These are phyloP conservation scores for Trichomonascaceae sp. DNA, from an alignment of 1,139 yeast species.

Conservation along the genomic window DNA sequence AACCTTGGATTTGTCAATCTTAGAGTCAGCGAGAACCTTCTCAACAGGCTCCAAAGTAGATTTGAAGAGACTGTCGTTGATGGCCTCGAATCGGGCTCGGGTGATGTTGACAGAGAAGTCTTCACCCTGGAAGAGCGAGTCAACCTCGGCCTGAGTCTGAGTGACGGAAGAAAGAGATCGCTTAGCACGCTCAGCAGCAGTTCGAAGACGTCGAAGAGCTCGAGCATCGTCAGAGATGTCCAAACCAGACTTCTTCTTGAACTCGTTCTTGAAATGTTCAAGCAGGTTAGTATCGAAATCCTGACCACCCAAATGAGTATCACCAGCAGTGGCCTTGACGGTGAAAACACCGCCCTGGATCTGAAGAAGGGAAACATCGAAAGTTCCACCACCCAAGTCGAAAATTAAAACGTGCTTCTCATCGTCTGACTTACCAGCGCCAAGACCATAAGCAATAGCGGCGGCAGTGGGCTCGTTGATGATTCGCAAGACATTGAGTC, in stretches of 20 bases:
- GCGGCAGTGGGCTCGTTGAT: constrained; percentile 99
- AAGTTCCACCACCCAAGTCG: constrained; percentile 98
- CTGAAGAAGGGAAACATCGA: constrained; percentile 88
- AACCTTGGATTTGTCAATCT: constrained; percentile 69
- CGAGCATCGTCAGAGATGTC: constrained; percentile 72
- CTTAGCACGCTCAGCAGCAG: constrained; percentile 91
- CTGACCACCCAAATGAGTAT: constrained; percentile 98
- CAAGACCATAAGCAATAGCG: constrained; percentile 95
- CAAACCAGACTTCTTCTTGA: constrained; percentile 78
- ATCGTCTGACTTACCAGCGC: constrained; percentile 76
- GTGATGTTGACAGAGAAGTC: constrained; percentile 78
- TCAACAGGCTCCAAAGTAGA: constrained; percentile 81
- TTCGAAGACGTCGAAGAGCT: constrained; percentile 81
- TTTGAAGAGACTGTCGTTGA: constrained; percentile 79
- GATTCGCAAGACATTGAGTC: constrained; percentile 91
- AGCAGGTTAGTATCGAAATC: constrained; percentile 81
- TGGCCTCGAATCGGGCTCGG: constrained; percentile 89
- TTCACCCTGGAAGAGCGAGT: constrained; percentile 72
- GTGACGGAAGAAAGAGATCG: constrained; percentile 82
- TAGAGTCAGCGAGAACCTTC: constrained; percentile 78
- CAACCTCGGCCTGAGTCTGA: constrained; percentile 82
- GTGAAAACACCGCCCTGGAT: constrained; percentile 96
- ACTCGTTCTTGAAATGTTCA: constrained; percentile 71
- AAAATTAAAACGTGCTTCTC: constrained; percentile 87
- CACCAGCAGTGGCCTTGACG: constrained; percentile 98